Conservation (phyloP, 2,329 filamentous ascomycete genomes). For the Stagonosporopsis cucurbitacearum region DNA sequence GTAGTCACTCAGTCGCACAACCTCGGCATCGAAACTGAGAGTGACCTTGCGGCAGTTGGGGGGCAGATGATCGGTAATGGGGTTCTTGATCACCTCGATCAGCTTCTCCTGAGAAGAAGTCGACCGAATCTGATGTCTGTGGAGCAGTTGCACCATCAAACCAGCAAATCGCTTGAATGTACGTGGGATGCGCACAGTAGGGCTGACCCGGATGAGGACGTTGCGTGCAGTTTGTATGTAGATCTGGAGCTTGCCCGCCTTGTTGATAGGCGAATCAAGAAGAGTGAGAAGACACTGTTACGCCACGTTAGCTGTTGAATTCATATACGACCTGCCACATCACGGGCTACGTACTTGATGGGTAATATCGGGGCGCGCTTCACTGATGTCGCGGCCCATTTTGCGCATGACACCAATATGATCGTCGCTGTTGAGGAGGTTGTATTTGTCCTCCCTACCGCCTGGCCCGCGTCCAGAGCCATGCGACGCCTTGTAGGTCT, state of each 20-base stretch:
- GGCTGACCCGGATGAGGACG: constrained; percentile 95
- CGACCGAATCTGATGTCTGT: constrained; percentile 93
- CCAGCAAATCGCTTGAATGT: constrained; percentile 99
- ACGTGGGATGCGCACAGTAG: constrained; percentile 95
- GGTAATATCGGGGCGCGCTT: constrained; percentile 96
- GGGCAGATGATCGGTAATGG: constrained; percentile 94
- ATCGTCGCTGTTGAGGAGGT: constrained; percentile 96
- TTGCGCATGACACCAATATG: constrained; percentile 99
- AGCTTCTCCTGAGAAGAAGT: constrained; percentile 98
- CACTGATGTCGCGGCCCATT: constrained; percentile 98
- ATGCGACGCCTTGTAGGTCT: constrained; percentile 93
- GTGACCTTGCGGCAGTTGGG: constrained; percentile 98
- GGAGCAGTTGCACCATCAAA: constrained; percentile 96
- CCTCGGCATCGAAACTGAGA: constrained; percentile 87
- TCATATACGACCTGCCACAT: constrained; percentile 3
- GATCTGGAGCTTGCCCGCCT: constrained; percentile 95
- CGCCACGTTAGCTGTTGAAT: constrained; percentile 30
- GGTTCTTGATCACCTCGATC: constrained; percentile 95
- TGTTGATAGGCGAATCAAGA: constrained; percentile 97
- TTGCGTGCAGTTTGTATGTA: constrained; percentile 98
- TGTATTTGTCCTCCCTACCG: constrained; percentile 91
- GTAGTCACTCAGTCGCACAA: constrained; percentile 89
- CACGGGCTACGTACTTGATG: constrained; percentile 76
- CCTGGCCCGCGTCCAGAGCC: constrained; percentile 67
- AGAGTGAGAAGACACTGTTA: constrained; percentile 91